Base-by-base conservation (phyloP, 2,329 filamentous ascomycete genomes). In the Iodosphaeria phyllophila region DNA sequence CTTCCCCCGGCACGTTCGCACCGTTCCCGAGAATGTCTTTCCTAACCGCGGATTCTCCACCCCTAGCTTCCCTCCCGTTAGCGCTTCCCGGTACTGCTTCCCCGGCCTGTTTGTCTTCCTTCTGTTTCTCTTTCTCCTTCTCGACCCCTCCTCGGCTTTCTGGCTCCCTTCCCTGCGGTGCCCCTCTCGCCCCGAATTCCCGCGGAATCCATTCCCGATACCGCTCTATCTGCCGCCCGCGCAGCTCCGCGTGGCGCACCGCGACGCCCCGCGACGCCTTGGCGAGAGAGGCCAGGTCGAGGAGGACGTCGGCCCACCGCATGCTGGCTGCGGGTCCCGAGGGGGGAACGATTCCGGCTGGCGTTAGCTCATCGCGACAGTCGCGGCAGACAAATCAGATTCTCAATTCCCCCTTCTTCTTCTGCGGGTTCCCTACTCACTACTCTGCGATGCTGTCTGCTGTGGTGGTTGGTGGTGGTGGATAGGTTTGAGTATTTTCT, bases 251-350 rank as follows among this genome's bases (percentile, higher is more conserved):
- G 46, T 74, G 70, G 44, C 64, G 71, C 24, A 59, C 49, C 24
- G 73, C 74, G 31, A 84, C 61, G 17, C 64, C 64, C 30, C 71
- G 65, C 25, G 75, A 74, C 43, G 70, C 76, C 54, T 63, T 69
- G 46, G 75, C 58, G 34, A 84, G 58, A 31, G 72, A 66, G 36
- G 72, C 68, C 38, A 76, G 55, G 52, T 84, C 78, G 43, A 83
- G 56, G 33, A 59, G 52, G 42, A 60, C 67, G 52, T 65, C 73
- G 52, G 63, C 65, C 60, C 69, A 54, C 47, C 64, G 54, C 65
- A 71, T 71, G 30, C 32, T 35, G 31, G 24, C 30, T 23, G 26
- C 25, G 33, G 13, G 22, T 24, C 10, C 18, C 13, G n/a, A n/a
- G 19, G 19, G 19, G 19, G 19, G 8, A 13, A 20, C 19, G 19